Evolutionary conservation across 164 flowering plant genomes (phyloP), one percentile per base, ranked within the genome.

Genomic region (Litsea cubeba): DNA sequence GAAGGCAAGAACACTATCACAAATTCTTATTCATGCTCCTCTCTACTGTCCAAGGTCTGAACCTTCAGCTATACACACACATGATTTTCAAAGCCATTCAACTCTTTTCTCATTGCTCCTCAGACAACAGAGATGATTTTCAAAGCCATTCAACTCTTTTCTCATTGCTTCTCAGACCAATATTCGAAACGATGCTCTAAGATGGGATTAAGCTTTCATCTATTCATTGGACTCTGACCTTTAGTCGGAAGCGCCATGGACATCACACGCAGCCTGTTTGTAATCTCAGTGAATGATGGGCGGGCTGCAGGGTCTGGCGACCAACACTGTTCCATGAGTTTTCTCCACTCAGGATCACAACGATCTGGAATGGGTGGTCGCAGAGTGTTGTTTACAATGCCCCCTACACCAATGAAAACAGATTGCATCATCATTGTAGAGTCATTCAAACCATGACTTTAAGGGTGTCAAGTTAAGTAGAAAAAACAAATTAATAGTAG

Each of bases 261-360:
- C 93, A 91, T 89, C 8, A 79, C 68, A 1, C 94, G 88, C 62
- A 93, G 70, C 57, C 88, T 79, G 69, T 79, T 78, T 22, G 97
- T 84, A 73, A 93, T 87, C 79, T 91, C 91, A 2, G 93, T 81
- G 79, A 93, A 93, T 22, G 90, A 84, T 30, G 96, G 97, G 26
- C 97, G 76, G 26, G 72, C 78, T 22, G 78, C 80, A 22, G 97
- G 94, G 15, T 91, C 91, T 14, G 89, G 84, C 12, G 93, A 85
- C 97, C 97, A 93, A 76, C 97, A 93, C 50, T 87, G 81, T 80
- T 91, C 95, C 94, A 93, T 93, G 62, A 93, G 79, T 71, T 75
- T 77, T 71, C 84, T 86, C 97, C 97, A 93, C 30, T 85, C 91
- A 1, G 93, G 77, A 74, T 90, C 92, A 73, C 97, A 93, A 14